Evolutionary conservation across 2,329 filamentous ascomycete genomes (phyloP), one percentile per base, ranked within the genome.

Genomic region (Aschersonia sp.): DNA sequence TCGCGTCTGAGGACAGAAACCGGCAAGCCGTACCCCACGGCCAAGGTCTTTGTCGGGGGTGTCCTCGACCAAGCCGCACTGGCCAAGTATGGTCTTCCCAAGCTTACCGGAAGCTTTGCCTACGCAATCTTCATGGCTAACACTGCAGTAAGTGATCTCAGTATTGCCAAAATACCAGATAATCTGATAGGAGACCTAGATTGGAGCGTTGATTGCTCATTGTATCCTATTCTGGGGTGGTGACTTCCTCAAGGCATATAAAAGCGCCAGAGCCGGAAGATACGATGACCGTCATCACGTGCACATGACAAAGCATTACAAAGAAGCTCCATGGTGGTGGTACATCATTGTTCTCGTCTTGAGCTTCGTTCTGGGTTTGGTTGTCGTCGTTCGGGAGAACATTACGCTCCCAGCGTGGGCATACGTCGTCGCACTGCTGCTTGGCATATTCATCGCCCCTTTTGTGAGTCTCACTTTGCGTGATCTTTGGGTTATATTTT

Each of bases 81-180:
- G 30, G 57, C 57, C 0, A 54, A 61, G 30, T 65, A 68, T 45
- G 75, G 75, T 2, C 50, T 71, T 3, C 75, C 75, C 0, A 64
- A 56, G 5, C 56, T 78, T 3, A 67, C 67, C 0, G 74, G 72
- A 1, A 66, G 59, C 1, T 77, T 77, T 52, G 73, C 72, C 0
- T 76, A 70, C 43, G 61, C 68, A 2, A 66, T 78, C 63, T 70
- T 78, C 51, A 77, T 77, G 63, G 72, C 74, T 2, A 77, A 78
- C 57, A 71, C 72, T 51, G 73, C 75, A 32, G 71, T 73, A 61
- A 58, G 70, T 66, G 43, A 20, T 20, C 20, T 20, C 20, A 20
- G 2, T 20, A 20, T 20, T 20, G 20, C 20, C 1, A 20, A 20
- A 1, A 20, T 20, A 20, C 20, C 20, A 20, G 20, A 20, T 20